Evolutionary conservation across 2,329 filamentous ascomycete genomes (phyloP), one percentile per base, ranked within the genome.

Genomic region (Aureobasidium vineae): DNA sequence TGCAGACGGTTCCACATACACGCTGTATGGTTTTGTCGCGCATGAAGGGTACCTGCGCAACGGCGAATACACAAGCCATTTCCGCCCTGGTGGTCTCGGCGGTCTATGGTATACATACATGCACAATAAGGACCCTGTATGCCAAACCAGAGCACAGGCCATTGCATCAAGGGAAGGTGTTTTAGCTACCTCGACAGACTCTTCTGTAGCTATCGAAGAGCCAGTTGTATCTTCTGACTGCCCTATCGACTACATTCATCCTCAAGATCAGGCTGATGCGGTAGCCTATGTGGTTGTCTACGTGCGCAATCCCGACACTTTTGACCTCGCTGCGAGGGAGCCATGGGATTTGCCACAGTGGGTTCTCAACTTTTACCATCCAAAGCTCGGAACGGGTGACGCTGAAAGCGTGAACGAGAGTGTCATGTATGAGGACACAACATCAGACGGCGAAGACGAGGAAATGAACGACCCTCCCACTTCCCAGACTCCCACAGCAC

Each of bases 91-190:
- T 52, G 85, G 85, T 2, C 81, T 82, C 6, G 81, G 79, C 11
- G 79, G 81, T 10, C 82, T 80, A 53, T 88, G 86, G 86, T 83
- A 88, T 65, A 81, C 80, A 40, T 88, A 87, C 69, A 81, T 84
- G 38, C 70, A 53, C 43, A 45, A 59, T 15, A 43, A 13, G 28
- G 31, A 23, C 13, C 49, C 43, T 11, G 19, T 49, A 61, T 84
- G 84, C 52, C 74, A 87, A 67, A 87, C 85, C 0, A 79, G 79
- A 43, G 84, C 83, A 69, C 81, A 84, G 67, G 85, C 84, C 19
- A 72, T 72, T 40, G 68, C 11, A n/a, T 15, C 50, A 23, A 54
- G 23, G 13, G 66, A 67, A 52, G 66, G 66, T 11, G 23, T 33
- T 3, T 49, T 31, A 28, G 47, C 52, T 19, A 47, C 43, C 33